These are phyloP conservation scores for Microbotryomycetes sp. DNA, from an alignment of 1,284 basidiomycete genomes.

Conservation along the genomic window DNA sequence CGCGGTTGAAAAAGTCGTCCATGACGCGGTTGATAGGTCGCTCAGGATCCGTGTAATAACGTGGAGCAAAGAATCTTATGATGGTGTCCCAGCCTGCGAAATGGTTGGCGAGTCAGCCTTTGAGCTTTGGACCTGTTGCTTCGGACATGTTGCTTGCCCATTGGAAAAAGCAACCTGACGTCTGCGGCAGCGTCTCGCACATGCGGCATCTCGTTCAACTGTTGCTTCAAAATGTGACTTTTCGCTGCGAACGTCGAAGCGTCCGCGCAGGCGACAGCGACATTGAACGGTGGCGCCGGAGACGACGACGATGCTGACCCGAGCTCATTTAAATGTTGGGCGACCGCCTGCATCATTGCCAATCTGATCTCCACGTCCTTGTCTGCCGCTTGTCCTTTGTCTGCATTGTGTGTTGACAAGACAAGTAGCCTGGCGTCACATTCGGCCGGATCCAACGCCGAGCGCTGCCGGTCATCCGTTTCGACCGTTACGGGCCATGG, in stretches of 20 bases:
- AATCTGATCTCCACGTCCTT: slow-evolving; percentile 40
- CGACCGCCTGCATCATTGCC: slow-evolving; percentile 41
- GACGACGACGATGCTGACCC: too few relatives aligned
- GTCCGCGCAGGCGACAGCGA: slow-evolving; percentile 74
- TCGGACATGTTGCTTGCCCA: too few relatives aligned
- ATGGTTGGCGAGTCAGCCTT: background rate
- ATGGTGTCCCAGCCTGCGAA: slow-evolving; percentile 72
- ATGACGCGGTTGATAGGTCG: slow-evolving; percentile 53
- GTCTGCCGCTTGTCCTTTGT: slow-evolving; percentile 66
- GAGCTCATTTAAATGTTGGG: slow-evolving; percentile 19
- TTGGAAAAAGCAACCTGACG: too few relatives aligned
- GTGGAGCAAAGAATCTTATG: slow-evolving; percentile 67
- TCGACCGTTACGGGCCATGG: background rate
- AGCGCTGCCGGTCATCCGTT: background rate
- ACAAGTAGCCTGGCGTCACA: slow-evolving; percentile 75
- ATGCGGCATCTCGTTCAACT: slow-evolving; percentile 45
- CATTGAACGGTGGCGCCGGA: slow-evolving; percentile 41
- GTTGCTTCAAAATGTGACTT: slow-evolving; percentile 53
- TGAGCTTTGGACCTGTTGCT: too few relatives aligned
- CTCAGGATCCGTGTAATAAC: slow-evolving; percentile 60
- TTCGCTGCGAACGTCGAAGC: slow-evolving; percentile 86
- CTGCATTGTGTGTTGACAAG: slow-evolving; percentile 79
- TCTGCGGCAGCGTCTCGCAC: slow-evolving; percentile 41
- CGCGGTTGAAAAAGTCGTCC: slow-evolving; percentile 52
- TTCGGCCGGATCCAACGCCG: too few relatives aligned